Evolutionary conservation across 78 protist species (phyloP).

Genomic region (Polysphondylium violaceum): DNA sequence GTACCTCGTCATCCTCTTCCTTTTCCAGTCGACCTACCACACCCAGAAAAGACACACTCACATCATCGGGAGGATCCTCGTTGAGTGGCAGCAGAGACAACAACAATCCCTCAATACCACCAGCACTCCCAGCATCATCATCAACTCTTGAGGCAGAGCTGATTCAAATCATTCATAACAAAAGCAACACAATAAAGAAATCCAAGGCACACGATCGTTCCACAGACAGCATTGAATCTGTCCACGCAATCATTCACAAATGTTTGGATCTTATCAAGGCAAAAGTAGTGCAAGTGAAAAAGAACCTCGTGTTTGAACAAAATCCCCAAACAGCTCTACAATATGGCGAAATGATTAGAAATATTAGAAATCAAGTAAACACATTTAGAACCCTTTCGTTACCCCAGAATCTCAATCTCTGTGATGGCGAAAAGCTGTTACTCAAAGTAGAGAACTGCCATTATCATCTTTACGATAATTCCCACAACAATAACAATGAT

Average conservation of each 20-base stretch:
- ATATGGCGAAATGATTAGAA: constrained; percentile 61
- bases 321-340: background rate
- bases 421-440: constrained; percentile 61
- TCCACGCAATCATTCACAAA: constrained; percentile 39
- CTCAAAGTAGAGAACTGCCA: constrained; percentile 54
- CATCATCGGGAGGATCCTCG: background rate
- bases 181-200: constrained; percentile 9
- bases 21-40: background rate
- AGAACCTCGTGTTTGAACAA: constrained; percentile 18
- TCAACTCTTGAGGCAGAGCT: constrained; percentile 39
- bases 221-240: constrained; percentile 46
- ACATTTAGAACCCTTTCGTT: constrained; percentile 56
- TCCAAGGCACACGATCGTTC: constrained; percentile 46
- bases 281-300: constrained; percentile 43
- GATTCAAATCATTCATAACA: constrained; percentile 49
- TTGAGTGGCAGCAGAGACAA: background rate
- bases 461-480: constrained; percentile 48
- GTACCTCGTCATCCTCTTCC: background rate
- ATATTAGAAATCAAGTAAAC: constrained; percentile 70
- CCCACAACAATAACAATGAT: background rate
- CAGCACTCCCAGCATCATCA: background rate
- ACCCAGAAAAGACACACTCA: background rate
- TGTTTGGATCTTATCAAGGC: constrained; percentile 47
- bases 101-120: background rate
- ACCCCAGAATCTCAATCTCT: constrained; percentile 34